These are phyloP conservation scores for Collybia sp. DNA, from an alignment of 768 basidiomycete species.

Conservation along the genomic window DNA sequence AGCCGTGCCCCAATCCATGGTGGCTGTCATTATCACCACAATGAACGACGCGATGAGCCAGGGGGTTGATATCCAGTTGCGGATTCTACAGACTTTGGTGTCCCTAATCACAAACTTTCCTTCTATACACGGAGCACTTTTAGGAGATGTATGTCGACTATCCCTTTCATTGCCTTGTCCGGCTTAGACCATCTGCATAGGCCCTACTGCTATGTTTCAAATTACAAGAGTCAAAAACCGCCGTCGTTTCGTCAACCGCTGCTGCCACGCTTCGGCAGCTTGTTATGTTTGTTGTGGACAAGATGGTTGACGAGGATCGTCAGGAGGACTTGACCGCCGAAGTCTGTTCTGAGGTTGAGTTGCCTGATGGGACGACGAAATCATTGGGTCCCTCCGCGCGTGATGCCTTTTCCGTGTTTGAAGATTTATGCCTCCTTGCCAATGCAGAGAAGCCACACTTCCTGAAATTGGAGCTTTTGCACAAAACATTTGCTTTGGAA, in stretches of 20 bases:
- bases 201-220: slow-evolving; percentile 93
- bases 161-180: not conserved
- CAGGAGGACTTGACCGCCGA: slow-evolving; percentile 28
- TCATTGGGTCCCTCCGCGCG: slow-evolving; percentile 67
- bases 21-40: slow-evolving; percentile 75
- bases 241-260: slow-evolving; percentile 95
- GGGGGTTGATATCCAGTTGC: slow-evolving; percentile 95
- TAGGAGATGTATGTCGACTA: slow-evolving; percentile 69
- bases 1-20: slow-evolving; percentile 76
- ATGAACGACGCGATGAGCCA: slow-evolving; percentile 88
- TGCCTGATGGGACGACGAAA: slow-evolving; percentile 68
- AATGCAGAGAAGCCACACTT: slow-evolving; percentile 79
- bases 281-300: slow-evolving; percentile 97
- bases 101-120: slow-evolving; percentile 88
- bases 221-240: slow-evolving; percentile 91
- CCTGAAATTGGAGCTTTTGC: slow-evolving; percentile 75
- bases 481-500: slow-evolving; percentile 95
- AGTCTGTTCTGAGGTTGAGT: slow-evolving; percentile 36
- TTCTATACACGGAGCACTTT: slow-evolving; percentile 69
- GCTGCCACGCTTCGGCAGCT: slow-evolving; percentile 94
- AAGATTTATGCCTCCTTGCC: slow-evolving; percentile 88
- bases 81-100: slow-evolving; percentile 88
- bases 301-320: slow-evolving; percentile 77
- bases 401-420: slow-evolving; percentile 86
- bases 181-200: slow-evolving; percentile 31